Evolutionary conservation across 1,284 basidiomycete genomes (phyloP), one percentile per base, ranked within the genome.

Genomic region (Hymenochaete sp.): DNA sequence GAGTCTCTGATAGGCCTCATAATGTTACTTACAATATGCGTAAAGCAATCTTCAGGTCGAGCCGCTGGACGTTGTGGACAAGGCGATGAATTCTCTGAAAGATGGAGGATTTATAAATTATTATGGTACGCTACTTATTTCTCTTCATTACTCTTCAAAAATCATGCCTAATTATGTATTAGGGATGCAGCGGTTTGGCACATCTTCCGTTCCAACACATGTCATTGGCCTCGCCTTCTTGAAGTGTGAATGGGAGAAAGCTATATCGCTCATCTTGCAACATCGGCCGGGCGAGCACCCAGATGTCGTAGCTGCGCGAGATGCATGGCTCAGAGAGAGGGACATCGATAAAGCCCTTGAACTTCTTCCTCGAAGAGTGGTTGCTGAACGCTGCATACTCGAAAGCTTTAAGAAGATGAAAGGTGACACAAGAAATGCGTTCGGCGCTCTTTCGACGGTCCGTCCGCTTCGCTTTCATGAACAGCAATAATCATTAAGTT

Each of bases 181-280:
- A 91, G 88, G 93, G 31, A 97, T 98, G 95, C 96, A 99, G 61
- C 82, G 96, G 13, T 99, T 99, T 63, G 96, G 96, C 25, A 98
- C 95, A 1, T 92, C 95, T 5, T 81, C 90, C 9, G 83, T 98
- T 22, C 92, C 95, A 1, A 98, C 96, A 1, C 95, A 99, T 58
- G 72, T 84, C 2, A 93, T 98, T 45, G 96, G 96, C 5, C 73
- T 98, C 11, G 82, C 90, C 2, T 71, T 99, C 27, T 73, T 99
- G 14, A 80, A 80, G 56, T 83, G 82, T 3, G 83, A 97, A 56
- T 99, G 92, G 92, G 79, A 85, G 27, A 75, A 77, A 47, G 95
- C 95, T 1, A 71, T 89, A 37, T 77, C 80, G n/a, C 68, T 93
- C 49, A 80, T 97, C 45, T 70, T 97, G 31, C 77, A 79, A 37